Base-by-base conservation (phyloP, 169 alveolate genomes). In the Babesia divergens region DNA sequence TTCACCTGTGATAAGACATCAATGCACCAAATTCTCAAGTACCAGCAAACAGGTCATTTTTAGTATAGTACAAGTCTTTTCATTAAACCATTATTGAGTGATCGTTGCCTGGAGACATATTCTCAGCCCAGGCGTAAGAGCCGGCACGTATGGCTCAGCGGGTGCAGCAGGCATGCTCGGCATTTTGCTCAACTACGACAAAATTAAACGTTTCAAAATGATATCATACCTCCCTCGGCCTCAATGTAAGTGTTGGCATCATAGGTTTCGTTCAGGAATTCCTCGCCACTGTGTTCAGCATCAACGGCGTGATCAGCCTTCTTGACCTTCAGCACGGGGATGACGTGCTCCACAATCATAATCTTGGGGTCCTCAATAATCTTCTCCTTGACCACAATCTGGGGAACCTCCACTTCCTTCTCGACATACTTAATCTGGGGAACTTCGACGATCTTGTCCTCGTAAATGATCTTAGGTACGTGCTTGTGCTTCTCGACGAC, bases 361-460 rank as follows among this genome's bases (percentile, higher is more conserved):
- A 84, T 82, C 82, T 67, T 80, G 29, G 93, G 94, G 40, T 79
- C 93, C 59, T 76, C 82, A 38, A 89, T 84, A 24, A 89, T 86
- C 84, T 82, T 76, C 85, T 89, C 94, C 83, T 83, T 86, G 43
- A 82, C 56, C 26, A 86, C 91, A 62, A 82, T 60, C 44, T 83
- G 91, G 28, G 94, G 94, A n/a, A 89, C 94, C 49, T 89, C 94
- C 34, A 89, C 94, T 40, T 83, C 83, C 81, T 84, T 86, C 74
- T 89, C 94, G 34, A 89, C 86, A 60, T 86, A 83, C 59, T 86
- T 84, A 47, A 86, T 82, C 82, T 89, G 94, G 31, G 94, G 94
- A 9, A 89, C 94, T 84, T 89, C 94, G 50, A 89, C 77, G 82
- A 89, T 89, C 83, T 89, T 89, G 65, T 89, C 94, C 58, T 89